Evolutionary conservation across 2,329 filamentous ascomycete genomes (phyloP).

Genomic region (Aspergillus felis): DNA sequence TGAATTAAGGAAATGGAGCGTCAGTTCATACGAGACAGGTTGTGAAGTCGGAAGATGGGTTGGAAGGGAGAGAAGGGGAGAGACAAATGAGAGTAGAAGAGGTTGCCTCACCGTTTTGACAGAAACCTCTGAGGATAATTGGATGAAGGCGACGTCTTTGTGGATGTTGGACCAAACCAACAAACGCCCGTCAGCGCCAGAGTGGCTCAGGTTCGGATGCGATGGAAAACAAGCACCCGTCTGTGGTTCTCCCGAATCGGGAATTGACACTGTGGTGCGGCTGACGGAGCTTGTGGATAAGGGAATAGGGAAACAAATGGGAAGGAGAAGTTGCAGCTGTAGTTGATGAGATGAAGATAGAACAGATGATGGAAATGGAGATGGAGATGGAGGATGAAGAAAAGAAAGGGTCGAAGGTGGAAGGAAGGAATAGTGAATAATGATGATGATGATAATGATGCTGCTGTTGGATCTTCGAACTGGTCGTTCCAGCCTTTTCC

Average conservation of each 20-base stretch:
- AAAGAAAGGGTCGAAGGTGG: neutral
- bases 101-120: conserved; percentile 1
- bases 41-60: conserved; percentile 10
- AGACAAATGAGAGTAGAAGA: conserved; percentile 11
- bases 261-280: neutral
- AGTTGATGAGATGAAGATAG: conserved; percentile 1
- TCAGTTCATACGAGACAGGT: neutral
- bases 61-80: conserved; percentile 23
- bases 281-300: neutral
- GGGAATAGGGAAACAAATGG: conserved; percentile 2
- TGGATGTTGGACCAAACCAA: neutral
- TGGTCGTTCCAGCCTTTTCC: conserved; percentile 6
- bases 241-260: neutral
- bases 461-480: conserved; percentile 6
- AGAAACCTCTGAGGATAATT: neutral
- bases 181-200: neutral
- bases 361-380: conserved; percentile 1
- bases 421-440: neutral
- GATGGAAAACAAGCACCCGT: neutral
- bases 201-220: neutral
- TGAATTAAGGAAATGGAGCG: neutral
- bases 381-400: neutral
- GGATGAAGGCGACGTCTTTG: neutral
- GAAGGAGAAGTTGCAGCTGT: conserved; percentile 4
- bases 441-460: conserved; percentile 7